phyloP scores from a whole-genome alignment of 805 yeast species.

The Ogataea trehalophila region DNA sequence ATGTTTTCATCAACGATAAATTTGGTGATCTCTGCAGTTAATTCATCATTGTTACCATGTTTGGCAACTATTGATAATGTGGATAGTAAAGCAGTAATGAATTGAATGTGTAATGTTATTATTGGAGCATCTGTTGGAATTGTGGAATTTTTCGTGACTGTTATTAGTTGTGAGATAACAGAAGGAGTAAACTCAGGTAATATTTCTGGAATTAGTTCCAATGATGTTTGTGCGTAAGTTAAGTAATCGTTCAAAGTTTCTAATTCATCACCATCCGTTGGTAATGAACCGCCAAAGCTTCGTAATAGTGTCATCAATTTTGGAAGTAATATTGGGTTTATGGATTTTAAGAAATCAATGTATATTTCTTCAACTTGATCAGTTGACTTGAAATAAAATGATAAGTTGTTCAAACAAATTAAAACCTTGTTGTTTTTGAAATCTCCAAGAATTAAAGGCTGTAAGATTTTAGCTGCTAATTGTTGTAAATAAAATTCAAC shows the following conservation, averaged over 20 bases:
- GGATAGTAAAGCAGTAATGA: slow-evolving; percentile 17
- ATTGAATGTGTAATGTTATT: slow-evolving; percentile 12
- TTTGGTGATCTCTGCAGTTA: slow-evolving; percentile 18
- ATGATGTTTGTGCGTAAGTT: slow-evolving; percentile 11
- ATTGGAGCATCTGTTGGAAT: background rate
- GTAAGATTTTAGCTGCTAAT: slow-evolving; percentile 28
- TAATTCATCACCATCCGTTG: slow-evolving; percentile 4
- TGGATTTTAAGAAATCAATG: slow-evolving; percentile 5
- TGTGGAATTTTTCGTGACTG: slow-evolving; percentile 1
- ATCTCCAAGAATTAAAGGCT: slow-evolving; percentile 36
- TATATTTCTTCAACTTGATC: slow-evolving; percentile 24
- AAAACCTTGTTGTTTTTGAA: slow-evolving; percentile 52
- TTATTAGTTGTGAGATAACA: slow-evolving; percentile 1
- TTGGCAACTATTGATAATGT: slow-evolving; percentile 26
- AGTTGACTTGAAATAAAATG: slow-evolving; percentile 30
- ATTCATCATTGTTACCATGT: slow-evolving; percentile 9
- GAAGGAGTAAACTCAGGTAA: slow-evolving; percentile 1
- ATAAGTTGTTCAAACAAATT: slow-evolving; percentile 65
- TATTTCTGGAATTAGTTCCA: slow-evolving; percentile 9
- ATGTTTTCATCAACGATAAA: slow-evolving; percentile 24
- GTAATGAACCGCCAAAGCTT: background rate
- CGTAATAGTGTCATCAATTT: slow-evolving; percentile 5
- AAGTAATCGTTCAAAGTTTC: slow-evolving; percentile 16
- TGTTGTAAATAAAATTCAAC: slow-evolving; percentile 8
- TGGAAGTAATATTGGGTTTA: slow-evolving; percentile 11